Percentiles rank a stretch among this genome's conserved stretches.
phyloP scores from a whole-genome alignment of 208 protist genomes.

The Leptomonas pyrrhocoris region DNA sequence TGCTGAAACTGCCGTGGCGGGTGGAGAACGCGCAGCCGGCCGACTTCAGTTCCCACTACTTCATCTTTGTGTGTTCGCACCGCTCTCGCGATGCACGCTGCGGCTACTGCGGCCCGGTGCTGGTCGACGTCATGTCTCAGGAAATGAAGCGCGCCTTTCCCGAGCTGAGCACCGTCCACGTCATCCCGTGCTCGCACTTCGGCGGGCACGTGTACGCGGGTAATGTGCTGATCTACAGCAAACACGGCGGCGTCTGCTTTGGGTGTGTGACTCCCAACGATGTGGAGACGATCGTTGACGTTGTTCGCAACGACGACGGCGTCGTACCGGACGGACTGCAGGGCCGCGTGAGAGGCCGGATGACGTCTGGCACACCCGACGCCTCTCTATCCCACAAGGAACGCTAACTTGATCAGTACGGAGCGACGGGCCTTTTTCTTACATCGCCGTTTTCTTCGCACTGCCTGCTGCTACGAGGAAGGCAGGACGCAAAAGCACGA shows the following conservation, averaged over 20 bases:
- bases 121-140: constrained; percentile 28
- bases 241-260: constrained; percentile 23
- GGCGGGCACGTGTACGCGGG: constrained; percentile 42
- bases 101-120: constrained; percentile 37
- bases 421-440: background rate
- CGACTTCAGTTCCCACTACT: constrained; percentile 12
- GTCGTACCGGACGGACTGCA: constrained; percentile 10
- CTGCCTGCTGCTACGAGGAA: too few relatives aligned
- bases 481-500: background rate
- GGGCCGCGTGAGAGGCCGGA: constrained; percentile 16
- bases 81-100: constrained; percentile 22
- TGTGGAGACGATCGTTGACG: constrained; percentile 12
- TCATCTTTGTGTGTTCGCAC: constrained; percentile 37
- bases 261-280: constrained; percentile 23
- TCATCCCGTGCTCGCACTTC: constrained; percentile 32
- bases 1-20: constrained; percentile 5
- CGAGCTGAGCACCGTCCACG: background rate
- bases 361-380: background rate
- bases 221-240: constrained; percentile 39
- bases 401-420: background rate
- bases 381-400: background rate
- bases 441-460: background rate
- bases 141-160: constrained; percentile 3
- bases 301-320: constrained; percentile 2
- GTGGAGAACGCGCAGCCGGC: background rate